Percentiles rank a stretch among this genome's conserved stretches.
Evolutionary conservation across 352 stramenopile species (phyloP).

Genomic region (Pythium folliculosum): DNA sequence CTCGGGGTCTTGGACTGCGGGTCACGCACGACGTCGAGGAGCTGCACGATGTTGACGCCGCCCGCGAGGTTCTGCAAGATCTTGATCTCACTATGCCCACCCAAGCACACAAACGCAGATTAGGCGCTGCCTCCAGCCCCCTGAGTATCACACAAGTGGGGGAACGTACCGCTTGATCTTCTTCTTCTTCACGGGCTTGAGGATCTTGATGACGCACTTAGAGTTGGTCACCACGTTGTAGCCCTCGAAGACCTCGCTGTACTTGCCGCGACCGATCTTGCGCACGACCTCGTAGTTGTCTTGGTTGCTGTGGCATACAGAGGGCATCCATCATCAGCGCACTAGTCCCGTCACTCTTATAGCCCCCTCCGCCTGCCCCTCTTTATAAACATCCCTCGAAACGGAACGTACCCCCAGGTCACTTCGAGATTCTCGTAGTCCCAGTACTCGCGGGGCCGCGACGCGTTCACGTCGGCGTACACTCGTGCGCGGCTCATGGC

Average conservation of each 20-base stretch:
- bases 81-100: conserved; percentile 93
- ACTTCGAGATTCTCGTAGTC: conserved; percentile 99
- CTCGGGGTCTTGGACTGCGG: conserved; percentile 98
- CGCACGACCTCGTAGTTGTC: conserved; percentile 99
- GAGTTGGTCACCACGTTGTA: conserved; percentile 96
- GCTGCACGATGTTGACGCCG: conserved; percentile 98
- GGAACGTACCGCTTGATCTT: conserved; percentile 96
- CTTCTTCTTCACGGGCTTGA: conserved; percentile 99
- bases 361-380: no score
- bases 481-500: conserved; percentile 80
- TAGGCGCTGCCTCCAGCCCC: not conserved
- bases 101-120: not conserved
- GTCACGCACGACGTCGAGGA: conserved; percentile 99
- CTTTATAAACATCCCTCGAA: no score
- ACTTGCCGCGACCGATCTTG: conserved; percentile 99
- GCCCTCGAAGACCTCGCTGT: conserved; percentile 98
- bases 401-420: conserved; percentile 86
- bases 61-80: conserved; percentile 99
- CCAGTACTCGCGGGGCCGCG: conserved; percentile 98
- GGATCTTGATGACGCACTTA: conserved; percentile 99
- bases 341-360: not conserved
- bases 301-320: conserved; percentile 79
- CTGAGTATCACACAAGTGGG: not conserved
- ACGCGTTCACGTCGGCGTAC: conserved; percentile 95
- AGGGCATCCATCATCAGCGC: not conserved